A percentile compares a stretch with the other conserved stretches of the same genome.
These are phyloP conservation scores for Pharnaceum exiguum DNA, from an alignment of 148 eudicot genomes.

Conservation along the genomic window DNA sequence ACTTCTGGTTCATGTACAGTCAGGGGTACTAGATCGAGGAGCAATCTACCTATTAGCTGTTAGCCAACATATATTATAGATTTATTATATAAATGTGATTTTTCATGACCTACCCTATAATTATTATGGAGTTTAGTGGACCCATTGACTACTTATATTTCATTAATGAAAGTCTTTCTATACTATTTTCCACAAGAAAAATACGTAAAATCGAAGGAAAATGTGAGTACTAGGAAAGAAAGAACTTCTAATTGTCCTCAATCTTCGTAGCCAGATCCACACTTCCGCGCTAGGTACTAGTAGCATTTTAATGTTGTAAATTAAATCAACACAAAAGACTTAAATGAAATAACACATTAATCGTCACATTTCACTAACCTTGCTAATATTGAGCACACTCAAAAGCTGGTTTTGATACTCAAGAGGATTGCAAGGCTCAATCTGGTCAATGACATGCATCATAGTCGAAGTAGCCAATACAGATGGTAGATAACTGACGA, in stretches of 20 bases:
- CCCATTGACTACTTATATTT: no score
- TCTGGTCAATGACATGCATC: constrained; percentile 63
- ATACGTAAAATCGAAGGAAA: background rate
- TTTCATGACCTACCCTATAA: no score
- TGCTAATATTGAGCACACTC: constrained; percentile 45
- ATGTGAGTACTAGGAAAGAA: background rate
- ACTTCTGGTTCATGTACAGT: background rate
- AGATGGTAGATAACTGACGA: constrained; percentile 53
- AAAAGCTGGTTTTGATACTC: constrained; percentile 64
- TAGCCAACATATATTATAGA: background rate
- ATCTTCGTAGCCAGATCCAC: no score
- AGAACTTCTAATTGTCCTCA: no score
- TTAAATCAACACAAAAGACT: background rate
- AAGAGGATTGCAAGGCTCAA: constrained; percentile 40
- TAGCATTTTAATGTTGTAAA: background rate
- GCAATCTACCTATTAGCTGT: constrained; percentile 6
- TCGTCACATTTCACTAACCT: no score
- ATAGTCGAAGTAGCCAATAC: constrained; percentile 79
- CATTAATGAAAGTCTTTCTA: no score
- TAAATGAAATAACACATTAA: background rate
- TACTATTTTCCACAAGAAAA: no score
- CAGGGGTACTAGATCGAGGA: background rate
- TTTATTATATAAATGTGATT: no score
- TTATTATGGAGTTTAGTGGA: no score
- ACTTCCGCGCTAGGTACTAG: no score